Base-by-base conservation (phyloP, 352 stramenopile genomes). In the Phytopythium mirpurense region DNA sequence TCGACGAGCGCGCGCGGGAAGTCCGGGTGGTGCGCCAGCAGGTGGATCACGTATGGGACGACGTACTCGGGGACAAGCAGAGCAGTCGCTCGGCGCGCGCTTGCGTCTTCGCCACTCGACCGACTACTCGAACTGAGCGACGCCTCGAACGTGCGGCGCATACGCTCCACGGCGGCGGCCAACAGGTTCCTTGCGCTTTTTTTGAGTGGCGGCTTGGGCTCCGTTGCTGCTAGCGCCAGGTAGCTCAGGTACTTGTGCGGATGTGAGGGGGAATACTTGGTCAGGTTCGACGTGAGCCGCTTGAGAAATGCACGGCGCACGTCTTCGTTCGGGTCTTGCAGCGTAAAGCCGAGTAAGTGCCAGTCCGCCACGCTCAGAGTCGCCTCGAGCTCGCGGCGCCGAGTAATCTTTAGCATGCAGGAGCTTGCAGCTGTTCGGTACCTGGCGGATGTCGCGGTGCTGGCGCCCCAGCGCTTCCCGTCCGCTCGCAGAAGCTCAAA, bases 211-310 rank as follows among this genome's bases (percentile, higher is more conserved):
- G 49, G 27, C 26, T 46, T 85, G 3, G 62, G 31, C 18, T 95
- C 85, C 8, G 69, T 82, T 9, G 73, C 81, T 32, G 78, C 74
- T 26, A 95, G 56, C 11, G 73, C 74, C 51, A 95, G 51, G 54
- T 86, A 91, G 36, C 74, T 86, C 34, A 93, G 34, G 46, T 93
- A 95, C 57, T 91, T 93, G 63, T 95, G 85, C 11, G 69, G 78
- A 54, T 87, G 62, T 14, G 74, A 68, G 14, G 78, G 63, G 9
- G 68, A 56, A 31, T 80, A 62, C 51, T 88, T 88, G 54, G 91
- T 72, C 56, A 93, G 57, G 40, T 86, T 78, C 7, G 73, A 61
- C 10, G 72, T 83, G n/a, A 95, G 53, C 21, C 85, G 90, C 44
- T 91, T 84, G 42, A 92, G 52, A 56, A 95, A 89, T 3, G 67